These are phyloP conservation scores for Saprolegnia parasitica DNA, from an alignment of 352 stramenopile species.

Conservation along the genomic window DNA sequence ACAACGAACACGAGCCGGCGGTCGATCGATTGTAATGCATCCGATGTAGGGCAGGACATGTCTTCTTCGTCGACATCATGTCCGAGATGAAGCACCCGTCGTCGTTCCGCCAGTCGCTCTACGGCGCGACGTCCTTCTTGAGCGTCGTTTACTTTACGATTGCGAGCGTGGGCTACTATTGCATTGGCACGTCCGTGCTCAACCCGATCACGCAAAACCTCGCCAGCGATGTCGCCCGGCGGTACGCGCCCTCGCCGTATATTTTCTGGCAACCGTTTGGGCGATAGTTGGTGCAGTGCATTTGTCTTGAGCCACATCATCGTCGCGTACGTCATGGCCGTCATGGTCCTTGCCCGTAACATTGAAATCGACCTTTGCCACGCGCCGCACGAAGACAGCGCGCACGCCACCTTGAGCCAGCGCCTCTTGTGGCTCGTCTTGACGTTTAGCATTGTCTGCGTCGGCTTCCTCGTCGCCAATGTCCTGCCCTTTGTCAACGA, in stretches of 20 bases:
- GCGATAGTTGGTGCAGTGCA: constrained; percentile 19
- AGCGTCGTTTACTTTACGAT: constrained; percentile 14
- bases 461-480: constrained; percentile 24
- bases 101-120: constrained; percentile 13
- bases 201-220: constrained; percentile 28
- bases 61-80: constrained; percentile 30
- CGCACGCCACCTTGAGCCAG: not conserved
- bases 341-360: constrained; percentile 22
- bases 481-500: constrained; percentile 28
- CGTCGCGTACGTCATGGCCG: constrained; percentile 29
- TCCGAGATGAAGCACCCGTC: constrained; percentile 23
- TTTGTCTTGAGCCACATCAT: constrained; percentile 26
- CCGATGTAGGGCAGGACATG: constrained; percentile 22
- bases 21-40: too few relatives aligned
- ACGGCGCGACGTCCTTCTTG: constrained; percentile 22
- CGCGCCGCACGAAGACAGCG: not conserved
- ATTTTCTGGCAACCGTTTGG: too few relatives aligned
- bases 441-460: constrained; percentile 6
- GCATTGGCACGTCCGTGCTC: not conserved
- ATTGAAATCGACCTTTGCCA: constrained; percentile 1
- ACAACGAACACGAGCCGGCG: too few relatives aligned
- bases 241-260: constrained; percentile 2
- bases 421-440: constrained; percentile 15
- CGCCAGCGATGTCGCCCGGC: not conserved
- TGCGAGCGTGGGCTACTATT: constrained; percentile 15